A percentile compares a stretch with the other conserved stretches of the same genome.
phyloP scores from a whole-genome alignment of 169 alveolate genomes.

The Cryptosporidium baileyi region DNA sequence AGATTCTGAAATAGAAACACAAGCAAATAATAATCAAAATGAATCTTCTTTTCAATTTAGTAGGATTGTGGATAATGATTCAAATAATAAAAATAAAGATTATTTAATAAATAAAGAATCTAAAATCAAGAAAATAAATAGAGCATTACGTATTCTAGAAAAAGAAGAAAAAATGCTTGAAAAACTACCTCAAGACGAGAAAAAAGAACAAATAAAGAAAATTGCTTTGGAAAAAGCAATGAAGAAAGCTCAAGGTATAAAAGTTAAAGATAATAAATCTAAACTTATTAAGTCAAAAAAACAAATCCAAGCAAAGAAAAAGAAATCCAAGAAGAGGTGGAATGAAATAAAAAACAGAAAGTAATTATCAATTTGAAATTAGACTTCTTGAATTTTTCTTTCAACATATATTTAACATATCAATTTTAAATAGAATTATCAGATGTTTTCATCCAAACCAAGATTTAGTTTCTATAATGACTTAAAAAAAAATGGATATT shows the following conservation, averaged over 20 bases:
- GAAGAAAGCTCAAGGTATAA: conserved; percentile 42
- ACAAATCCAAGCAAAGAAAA: conserved; percentile 25
- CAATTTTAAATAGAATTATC: too few relatives aligned
- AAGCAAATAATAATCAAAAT: background rate
- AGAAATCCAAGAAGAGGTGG: conserved; percentile 51
- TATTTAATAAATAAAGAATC: conserved; percentile 25
- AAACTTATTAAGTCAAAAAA: conserved; percentile 26
- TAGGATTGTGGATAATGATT: background rate
- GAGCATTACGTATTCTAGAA: background rate
- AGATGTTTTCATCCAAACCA: too few relatives aligned
- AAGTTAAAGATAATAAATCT: conserved; percentile 22
- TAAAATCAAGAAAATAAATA: conserved; percentile 27
- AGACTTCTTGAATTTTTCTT: background rate
- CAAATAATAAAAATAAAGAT: background rate
- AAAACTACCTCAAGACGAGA: conserved; percentile 14
- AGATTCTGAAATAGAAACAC: background rate
- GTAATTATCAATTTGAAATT: background rate
- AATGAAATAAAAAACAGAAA: conserved; percentile 12
- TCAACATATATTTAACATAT: too few relatives aligned
- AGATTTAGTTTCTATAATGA: too few relatives aligned
- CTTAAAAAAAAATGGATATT: too few relatives aligned
- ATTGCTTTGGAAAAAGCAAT: conserved; percentile 57
- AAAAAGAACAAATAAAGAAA: background rate
- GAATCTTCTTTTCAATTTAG: conserved; percentile 10
- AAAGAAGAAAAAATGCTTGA: conserved; percentile 15